Evolutionary conservation across 768 basidiomycete species (phyloP).

Genomic region (Mycena capillaripes): DNA sequence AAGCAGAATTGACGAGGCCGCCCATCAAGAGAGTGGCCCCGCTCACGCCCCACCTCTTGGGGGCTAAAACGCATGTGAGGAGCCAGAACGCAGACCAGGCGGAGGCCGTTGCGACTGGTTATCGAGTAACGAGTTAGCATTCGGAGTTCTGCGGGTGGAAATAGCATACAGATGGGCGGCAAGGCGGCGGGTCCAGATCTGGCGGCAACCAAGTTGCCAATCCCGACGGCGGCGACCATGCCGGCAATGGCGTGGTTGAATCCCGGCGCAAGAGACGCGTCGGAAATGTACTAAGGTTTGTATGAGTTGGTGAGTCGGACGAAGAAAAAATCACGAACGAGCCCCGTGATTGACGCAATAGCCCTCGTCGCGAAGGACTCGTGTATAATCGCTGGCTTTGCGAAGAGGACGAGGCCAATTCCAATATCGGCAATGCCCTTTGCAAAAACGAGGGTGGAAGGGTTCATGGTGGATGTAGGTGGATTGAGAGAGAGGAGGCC

Average conservation of each 20-base stretch:
- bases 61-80: constrained; percentile 43
- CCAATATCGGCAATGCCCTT: constrained; percentile 48
- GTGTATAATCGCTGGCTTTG: constrained; percentile 46
- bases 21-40: constrained; percentile 49
- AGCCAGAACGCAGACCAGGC: constrained; percentile 44
- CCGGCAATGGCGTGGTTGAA: constrained; percentile 54
- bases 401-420: constrained; percentile 43
- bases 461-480: constrained; percentile 3
- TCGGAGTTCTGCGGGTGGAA: not conserved
- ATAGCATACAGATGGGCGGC: constrained; percentile 44
- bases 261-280: constrained; percentile 44
- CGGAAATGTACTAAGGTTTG: constrained; percentile 43
- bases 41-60: constrained; percentile 40
- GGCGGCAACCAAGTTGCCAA: constrained; percentile 47
- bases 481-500: too few species aligned
- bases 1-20: constrained; percentile 40
- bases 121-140: not conserved
- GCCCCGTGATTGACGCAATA: constrained; percentile 42
- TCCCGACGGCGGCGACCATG: constrained; percentile 49
- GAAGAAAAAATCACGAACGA: constrained; percentile 38
- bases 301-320: constrained; percentile 38
- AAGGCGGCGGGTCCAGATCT: constrained; percentile 40
- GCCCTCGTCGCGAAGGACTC: constrained; percentile 38
- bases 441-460: constrained; percentile 37
- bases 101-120: constrained; percentile 46